These are phyloP conservation scores for Trichosporon faecale DNA, from an alignment of 1,284 basidiomycete genomes.

Conservation along the genomic window DNA sequence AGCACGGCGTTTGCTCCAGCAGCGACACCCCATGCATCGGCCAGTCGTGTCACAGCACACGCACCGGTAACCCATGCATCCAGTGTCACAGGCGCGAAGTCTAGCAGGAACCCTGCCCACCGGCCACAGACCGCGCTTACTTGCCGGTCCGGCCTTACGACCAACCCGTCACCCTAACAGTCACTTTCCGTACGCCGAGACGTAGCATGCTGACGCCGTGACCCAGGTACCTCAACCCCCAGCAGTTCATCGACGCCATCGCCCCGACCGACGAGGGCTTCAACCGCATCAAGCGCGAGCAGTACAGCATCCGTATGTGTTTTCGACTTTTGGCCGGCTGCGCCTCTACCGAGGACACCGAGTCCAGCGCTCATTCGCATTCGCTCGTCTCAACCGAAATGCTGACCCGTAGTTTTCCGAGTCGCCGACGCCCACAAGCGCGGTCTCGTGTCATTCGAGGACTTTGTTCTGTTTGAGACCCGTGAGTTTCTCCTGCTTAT, in stretches of 20 bases:
- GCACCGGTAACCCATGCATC: conserved; percentile 3
- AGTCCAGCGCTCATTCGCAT: neutral
- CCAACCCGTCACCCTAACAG: neutral
- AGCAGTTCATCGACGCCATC: conserved; percentile 88
- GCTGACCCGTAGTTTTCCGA: conserved; percentile 62
- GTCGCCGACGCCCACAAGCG: conserved; percentile 78
- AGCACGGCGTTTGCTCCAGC: neutral
- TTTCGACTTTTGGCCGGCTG: neutral
- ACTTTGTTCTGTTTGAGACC: conserved; percentile 90
- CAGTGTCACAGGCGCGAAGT: neutral
- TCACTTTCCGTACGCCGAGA: neutral
- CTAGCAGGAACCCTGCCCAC: neutral
- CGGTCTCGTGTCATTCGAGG: conserved; percentile 84
- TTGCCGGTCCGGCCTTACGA: neutral
- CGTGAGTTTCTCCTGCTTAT: conserved; percentile 32
- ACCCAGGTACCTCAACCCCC: conserved; percentile 67
- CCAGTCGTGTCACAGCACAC: neutral
- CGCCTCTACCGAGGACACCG: neutral
- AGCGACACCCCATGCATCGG: neutral
- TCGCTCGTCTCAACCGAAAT: conserved; percentile 3
- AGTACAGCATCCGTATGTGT: conserved; percentile 66
- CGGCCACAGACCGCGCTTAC: neutral
- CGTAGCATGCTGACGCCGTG: neutral
- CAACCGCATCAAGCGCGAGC: conserved; percentile 74
- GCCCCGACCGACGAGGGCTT: conserved; percentile 74